phyloP scores from a whole-genome alignment of 2,329 filamentous ascomycete species.

The Xylaria arbuscula region DNA sequence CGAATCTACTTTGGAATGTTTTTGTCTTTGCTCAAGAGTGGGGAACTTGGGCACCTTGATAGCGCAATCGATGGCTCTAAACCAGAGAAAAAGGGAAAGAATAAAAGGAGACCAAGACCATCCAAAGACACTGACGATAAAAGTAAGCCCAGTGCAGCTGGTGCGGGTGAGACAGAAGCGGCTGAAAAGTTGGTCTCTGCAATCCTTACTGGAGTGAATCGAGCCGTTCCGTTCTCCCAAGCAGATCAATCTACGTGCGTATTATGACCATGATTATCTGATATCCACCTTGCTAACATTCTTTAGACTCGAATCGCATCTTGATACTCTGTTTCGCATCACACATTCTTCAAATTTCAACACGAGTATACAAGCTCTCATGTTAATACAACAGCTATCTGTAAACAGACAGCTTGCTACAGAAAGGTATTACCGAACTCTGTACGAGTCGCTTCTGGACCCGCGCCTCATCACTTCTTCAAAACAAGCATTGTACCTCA shows the following conservation, averaged over 20 bases:
- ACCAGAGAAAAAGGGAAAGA: constrained; percentile 56
- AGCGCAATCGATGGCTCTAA: constrained; percentile 53
- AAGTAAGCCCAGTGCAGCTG: constrained; percentile 41
- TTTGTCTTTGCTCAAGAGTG: constrained; percentile 78
- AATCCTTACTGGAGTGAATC: constrained; percentile 92
- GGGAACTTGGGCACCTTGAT: constrained; percentile 55
- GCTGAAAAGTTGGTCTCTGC: constrained; percentile 93
- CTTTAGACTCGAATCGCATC: constrained; percentile 80
- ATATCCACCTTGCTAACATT: constrained; percentile 41
- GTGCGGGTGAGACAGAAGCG: constrained; percentile 70
- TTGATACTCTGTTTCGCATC: constrained; percentile 94
- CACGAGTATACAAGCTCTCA: constrained; percentile 93
- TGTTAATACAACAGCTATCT: constrained; percentile 93
- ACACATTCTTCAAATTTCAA: constrained; percentile 99
- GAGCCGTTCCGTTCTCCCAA: constrained; percentile 91
- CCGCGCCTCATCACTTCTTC: constrained; percentile 89
- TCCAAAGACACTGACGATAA: constrained; percentile 53
- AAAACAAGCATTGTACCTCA: constrained; percentile 95
- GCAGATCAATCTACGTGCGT: constrained; percentile 79
- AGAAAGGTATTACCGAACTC: constrained; percentile 92
- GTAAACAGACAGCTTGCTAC: constrained; percentile 81
- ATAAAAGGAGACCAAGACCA: constrained; percentile 56
- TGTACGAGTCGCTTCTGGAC: constrained; percentile 95
- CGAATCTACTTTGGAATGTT: constrained; percentile 95
- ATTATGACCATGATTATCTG: constrained; percentile 11